phyloP scores from a whole-genome alignment of 2,329 filamentous ascomycete species.

The Albifimbria verrucaria region DNA sequence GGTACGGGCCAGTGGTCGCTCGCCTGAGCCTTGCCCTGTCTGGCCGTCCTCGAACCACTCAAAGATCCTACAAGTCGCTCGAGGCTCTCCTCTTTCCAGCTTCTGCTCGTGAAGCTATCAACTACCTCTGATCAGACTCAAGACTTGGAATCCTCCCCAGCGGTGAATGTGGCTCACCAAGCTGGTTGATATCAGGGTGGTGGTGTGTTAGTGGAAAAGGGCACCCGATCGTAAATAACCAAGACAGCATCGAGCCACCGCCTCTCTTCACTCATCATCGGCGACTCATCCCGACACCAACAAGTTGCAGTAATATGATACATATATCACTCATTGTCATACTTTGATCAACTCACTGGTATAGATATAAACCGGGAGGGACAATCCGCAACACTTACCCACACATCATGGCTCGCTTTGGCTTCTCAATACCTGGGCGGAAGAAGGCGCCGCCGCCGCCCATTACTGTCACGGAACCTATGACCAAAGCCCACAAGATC shows the following conservation, averaged over 20 bases:
- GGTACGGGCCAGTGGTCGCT: background rate
- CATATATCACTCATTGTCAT: too few species aligned
- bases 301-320: background rate
- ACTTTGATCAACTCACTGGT: background rate
- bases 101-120: too few species aligned
- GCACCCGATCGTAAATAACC: background rate
- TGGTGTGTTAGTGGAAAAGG: background rate
- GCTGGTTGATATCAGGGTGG: background rate
- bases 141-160: background rate
- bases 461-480: constrained; percentile 29
- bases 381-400: background rate
- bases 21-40: background rate
- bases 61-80: background rate
- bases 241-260: background rate
- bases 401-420: constrained; percentile 41
- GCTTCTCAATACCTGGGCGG: constrained; percentile 45
- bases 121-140: background rate
- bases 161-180: background rate
- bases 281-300: too few species aligned
- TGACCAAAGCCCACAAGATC: constrained; percentile 51
- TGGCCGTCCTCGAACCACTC: background rate
- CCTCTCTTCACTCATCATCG: background rate
- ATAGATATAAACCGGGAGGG: background rate
- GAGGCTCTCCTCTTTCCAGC: background rate
- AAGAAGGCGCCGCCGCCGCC: constrained; percentile 34